These are phyloP conservation scores for Neurospora pannonica DNA, from an alignment of 495 filamentous ascomycete genomes.

Conservation along the genomic window DNA sequence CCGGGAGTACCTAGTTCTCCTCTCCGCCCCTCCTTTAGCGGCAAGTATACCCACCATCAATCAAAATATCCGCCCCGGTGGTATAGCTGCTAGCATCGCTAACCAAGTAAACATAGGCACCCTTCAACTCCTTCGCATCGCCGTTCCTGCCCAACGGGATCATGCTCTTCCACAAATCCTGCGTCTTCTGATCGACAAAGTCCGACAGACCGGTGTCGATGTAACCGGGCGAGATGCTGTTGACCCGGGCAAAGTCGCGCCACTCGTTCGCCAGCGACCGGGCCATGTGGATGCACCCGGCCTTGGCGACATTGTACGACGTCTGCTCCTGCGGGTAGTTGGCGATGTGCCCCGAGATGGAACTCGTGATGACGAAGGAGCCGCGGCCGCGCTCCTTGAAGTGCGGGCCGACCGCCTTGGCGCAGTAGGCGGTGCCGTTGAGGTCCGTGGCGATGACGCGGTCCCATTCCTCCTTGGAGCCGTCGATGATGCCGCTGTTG, in stretches of 20 bases:
- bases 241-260: conserved; percentile 68
- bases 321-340: conserved; percentile 75
- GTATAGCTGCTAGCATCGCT: conserved; percentile 58
- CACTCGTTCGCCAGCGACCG: conserved; percentile 63
- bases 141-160: conserved; percentile 69
- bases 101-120: conserved; percentile 67
- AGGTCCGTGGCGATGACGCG: conserved; percentile 56
- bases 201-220: conserved; percentile 73
- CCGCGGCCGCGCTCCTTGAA: conserved; percentile 43
- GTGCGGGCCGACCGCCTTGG: conserved; percentile 51
- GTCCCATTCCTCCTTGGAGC: conserved; percentile 32
- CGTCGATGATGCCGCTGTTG: conserved; percentile 32
- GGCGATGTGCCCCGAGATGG: conserved; percentile 60
- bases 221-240: conserved; percentile 67
- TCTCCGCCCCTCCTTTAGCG: conserved; percentile 14
- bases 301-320: conserved; percentile 71
- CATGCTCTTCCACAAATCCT: conserved; percentile 67
- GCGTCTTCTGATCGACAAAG: conserved; percentile 60
- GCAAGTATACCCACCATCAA: conserved; percentile 46
- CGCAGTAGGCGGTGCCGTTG: conserved; percentile 53
- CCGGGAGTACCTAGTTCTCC: not conserved
- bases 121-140: conserved; percentile 75
- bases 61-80: conserved; percentile 44
- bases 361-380: conserved; percentile 52
- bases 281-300: conserved; percentile 41